Evolutionary conservation across 768 basidiomycete species (phyloP), one percentile per base, ranked within the genome.

Genomic region (Hypholoma fasciculare): DNA sequence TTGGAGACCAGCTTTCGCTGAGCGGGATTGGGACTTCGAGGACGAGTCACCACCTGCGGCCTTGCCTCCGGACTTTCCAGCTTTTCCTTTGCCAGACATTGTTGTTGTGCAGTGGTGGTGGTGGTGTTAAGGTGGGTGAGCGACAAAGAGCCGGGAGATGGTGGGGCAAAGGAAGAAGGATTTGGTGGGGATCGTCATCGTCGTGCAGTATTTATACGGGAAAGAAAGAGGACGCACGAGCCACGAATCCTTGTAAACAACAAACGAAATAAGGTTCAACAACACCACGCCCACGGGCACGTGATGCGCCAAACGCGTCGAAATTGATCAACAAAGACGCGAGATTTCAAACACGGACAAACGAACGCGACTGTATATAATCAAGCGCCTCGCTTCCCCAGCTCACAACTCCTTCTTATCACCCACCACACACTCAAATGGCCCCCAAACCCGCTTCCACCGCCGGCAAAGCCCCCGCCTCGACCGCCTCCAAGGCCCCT

Each of bases 381-480:
- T 57, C 36, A 14, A 52, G 54, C 50, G 48, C 48, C 40, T 38
- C 49, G 38, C 39, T 42, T 54, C 85, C 82, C 79, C 55, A 56
- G 57, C 59, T 63, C 63, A 59, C 65, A 86, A 52, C 53, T 46
- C 40, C 52, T 52, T 70, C 62, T 75, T 61, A 75, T 75, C 64
- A 69, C 65, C 62, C 48, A 43, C 52, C 38, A 57, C 58, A 42
- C 34, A 52, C 51, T 63, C 52, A 72, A 78, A 93, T 93, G 91
- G 88, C 83, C 36, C 88, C 88, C 65, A 90, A 89, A 82, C 88
- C 88, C 70, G 83, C 89, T 65, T 92, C 91, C 62, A 92, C 90
- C 69, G 90, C 92, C 65, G 89, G 89, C 70, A 94, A 88, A 77
- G 88, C 87, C 51, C 87, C 88, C 49, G 87, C 87, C 63, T 88